Evolutionary conservation across 2,329 filamentous ascomycete species (phyloP).

Genomic region (Penicillium sp.): DNA sequence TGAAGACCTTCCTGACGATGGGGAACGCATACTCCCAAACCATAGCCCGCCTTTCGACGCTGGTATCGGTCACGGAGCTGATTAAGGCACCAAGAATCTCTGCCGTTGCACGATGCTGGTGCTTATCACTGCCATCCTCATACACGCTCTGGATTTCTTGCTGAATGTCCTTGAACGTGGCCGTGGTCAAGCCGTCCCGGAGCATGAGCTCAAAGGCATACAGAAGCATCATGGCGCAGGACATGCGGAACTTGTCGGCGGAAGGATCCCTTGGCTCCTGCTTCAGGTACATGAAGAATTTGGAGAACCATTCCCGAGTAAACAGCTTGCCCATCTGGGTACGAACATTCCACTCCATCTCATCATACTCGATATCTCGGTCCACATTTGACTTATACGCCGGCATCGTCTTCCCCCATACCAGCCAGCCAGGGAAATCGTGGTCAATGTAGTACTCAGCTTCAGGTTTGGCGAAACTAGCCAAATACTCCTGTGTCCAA

Average conservation of each 20-base stretch:
- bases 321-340: conserved; percentile 74
- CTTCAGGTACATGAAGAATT: conserved; percentile 89
- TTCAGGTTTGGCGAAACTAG: conserved; percentile 68
- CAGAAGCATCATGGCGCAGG: conserved; percentile 77
- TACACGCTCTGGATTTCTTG: conserved; percentile 72
- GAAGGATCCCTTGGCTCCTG: conserved; percentile 82
- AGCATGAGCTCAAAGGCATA: conserved; percentile 88
- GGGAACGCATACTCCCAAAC: conserved; percentile 90
- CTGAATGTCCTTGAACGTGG: conserved; percentile 82
- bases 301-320: conserved; percentile 77
- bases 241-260: conserved; percentile 83
- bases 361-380: conserved; percentile 68
- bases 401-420: conserved; percentile 84
- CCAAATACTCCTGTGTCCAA: conserved; percentile 75
- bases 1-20: conserved; percentile 76
- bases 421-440: conserved; percentile 92
- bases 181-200: conserved; percentile 63
- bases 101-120: conserved; percentile 91
- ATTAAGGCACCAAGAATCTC: conserved; percentile 88
- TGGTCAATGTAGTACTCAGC: conserved; percentile 86
- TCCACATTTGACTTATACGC: conserved; percentile 68
- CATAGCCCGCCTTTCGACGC: conserved; percentile 64
- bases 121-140: conserved; percentile 91
- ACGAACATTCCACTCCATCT: conserved; percentile 67
- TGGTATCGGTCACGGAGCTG: conserved; percentile 72